Evolutionary conservation across 2,329 filamentous ascomycete genomes (phyloP), one percentile per base, ranked within the genome.

Genomic region (Ophiostoma fasciatum): DNA sequence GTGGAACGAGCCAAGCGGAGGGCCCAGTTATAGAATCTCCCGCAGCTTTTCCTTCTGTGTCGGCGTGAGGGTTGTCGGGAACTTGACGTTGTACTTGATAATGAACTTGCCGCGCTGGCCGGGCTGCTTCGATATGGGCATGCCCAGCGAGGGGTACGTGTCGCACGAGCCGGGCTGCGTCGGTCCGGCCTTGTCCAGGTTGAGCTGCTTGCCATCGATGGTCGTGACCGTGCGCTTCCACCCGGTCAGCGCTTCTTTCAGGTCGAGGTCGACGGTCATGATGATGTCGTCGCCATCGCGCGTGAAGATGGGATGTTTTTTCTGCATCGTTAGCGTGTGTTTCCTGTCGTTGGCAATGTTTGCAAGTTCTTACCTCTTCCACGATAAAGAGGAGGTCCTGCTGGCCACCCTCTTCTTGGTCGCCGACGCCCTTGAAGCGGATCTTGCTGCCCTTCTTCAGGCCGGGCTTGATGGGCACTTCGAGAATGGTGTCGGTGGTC

Each of bases 361-460:
- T 9, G 13, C 9, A 31, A 36, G 23, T 25, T 52, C 77, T 65
- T 72, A 87, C 84, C 78, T 94, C 88, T 58, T 85, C 80, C 17
- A 98, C 73, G 40, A 98, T 79, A 50, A 98, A 93, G 56, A 94
- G 87, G 35, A 98, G 60, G 58, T 98, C 90, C 57, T 98, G 90
- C 40, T 85, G 82, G 12, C 88, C 88, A 28, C 90, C 90, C 52
- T 96, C 90, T 42, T 94, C 85, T 56, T 96, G 87, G 57, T 98
- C 90, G 10, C 90, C 90, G n/a, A 98, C 87, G 28, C 88, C 85
- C 52, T 82, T 82, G 54, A 94, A 98, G 61, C 94, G 94, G 59
- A 98, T 94, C 68, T 96, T 98, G 51, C 83, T 93, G 21, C 90
- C 90, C 49, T 92, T 87, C 62, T 96, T 94, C 58, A 96, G 62